Conservation (phyloP, 2,329 filamentous ascomycete species). For the Cladosporium halotolerans region DNA sequence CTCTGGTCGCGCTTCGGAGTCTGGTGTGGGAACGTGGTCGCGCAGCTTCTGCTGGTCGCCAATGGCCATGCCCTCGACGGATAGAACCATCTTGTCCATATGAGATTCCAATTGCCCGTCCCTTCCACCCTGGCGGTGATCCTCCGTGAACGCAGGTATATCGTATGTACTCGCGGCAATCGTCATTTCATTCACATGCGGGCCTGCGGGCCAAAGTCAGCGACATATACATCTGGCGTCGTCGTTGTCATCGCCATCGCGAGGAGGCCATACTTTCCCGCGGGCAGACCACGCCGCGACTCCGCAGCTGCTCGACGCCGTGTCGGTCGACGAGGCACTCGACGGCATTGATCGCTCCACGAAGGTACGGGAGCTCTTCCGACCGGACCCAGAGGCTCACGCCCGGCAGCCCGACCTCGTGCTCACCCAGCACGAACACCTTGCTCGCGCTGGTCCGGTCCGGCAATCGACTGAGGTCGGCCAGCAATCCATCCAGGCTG, state of each 20-base stretch:
- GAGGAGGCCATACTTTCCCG: neutral
- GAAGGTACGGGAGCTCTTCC: slow-evolving; percentile 2
- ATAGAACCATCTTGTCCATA: neutral
- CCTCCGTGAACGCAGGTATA: neutral
- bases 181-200: slow-evolving; percentile 21
- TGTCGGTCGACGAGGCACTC: neutral
- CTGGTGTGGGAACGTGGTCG: no score
- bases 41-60: neutral
- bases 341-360: slow-evolving; percentile 3
- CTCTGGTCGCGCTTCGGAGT: no score
- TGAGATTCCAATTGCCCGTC: neutral
- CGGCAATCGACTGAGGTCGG: neutral
- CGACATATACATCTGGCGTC: neutral
- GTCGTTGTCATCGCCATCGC: neutral
- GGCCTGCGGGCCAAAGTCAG: slow-evolving; percentile 3
- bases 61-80: slow-evolving; percentile 1
- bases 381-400: slow-evolving; percentile 2
- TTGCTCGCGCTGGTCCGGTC: neutral
- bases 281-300: neutral
- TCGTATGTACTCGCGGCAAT: slow-evolving; percentile 22
- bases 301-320: neutral
- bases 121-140: neutral
- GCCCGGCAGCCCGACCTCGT: neutral
- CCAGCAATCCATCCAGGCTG: neutral
- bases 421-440: neutral